Evolutionary conservation across 805 yeast species (phyloP).

Genomic region (Brettanomyces nanus): DNA sequence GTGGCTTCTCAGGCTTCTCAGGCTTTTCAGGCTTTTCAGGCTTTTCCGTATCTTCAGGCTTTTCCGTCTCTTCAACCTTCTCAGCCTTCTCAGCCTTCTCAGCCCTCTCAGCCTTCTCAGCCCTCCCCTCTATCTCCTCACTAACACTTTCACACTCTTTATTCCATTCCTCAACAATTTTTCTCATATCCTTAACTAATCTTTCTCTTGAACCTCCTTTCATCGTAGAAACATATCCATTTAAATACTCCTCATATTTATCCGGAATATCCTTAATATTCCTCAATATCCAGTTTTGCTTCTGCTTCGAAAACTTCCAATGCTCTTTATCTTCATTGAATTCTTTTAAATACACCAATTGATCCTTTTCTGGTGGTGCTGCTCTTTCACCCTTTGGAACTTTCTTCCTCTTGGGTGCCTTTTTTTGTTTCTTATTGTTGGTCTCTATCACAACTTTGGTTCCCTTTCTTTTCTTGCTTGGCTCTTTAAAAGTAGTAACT

Average conservation of each 20-base stretch:
- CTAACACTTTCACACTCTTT: constrained; percentile 34
- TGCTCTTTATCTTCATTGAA: constrained; percentile 45
- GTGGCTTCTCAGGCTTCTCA: constrained; percentile 7
- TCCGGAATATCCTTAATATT: constrained; percentile 47
- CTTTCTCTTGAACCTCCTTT: constrained; percentile 67
- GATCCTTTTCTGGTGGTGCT: constrained; percentile 75
- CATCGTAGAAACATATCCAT: constrained; percentile 46
- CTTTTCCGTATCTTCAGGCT: constrained; percentile 5
- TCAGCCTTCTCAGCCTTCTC: constrained; percentile 10
- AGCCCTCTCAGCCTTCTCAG: constrained; percentile 12
- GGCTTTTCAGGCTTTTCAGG: constrained; percentile 9
- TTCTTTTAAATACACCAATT: constrained; percentile 54
- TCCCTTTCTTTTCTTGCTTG: constrained; percentile 21
- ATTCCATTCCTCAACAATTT: constrained; percentile 51
- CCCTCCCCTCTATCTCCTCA: constrained; percentile 29
- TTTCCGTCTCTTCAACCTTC: constrained; percentile 11
- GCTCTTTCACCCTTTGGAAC: constrained; percentile 58
- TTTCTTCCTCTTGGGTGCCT: constrained; percentile 64
- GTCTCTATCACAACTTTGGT: constrained; percentile 25
- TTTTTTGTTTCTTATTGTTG: constrained; percentile 27
- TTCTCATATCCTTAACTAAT: constrained; percentile 39
- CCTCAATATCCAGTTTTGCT: constrained; percentile 77
- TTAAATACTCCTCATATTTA: constrained; percentile 42
- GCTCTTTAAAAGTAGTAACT: constrained; percentile 17
- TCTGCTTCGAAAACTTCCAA: constrained; percentile 84